Evolutionary conservation across 2,329 filamentous ascomycete species (phyloP), one percentile per base, ranked within the genome.

Genomic region (Magnaporthiopsis incrustans): DNA sequence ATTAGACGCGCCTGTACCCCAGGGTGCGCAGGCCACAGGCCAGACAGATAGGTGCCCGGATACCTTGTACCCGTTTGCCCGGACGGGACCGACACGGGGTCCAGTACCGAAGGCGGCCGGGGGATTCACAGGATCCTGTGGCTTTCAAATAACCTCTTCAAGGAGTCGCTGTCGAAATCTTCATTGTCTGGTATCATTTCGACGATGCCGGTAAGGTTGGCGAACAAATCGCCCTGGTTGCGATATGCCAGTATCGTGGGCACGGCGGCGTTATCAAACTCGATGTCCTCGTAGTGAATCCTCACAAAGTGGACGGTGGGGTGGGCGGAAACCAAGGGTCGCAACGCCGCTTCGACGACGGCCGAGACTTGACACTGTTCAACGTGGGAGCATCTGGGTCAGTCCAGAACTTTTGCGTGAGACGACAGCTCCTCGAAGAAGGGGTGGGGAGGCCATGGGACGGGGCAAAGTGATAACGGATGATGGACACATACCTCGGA

Each of bases 241-340:
- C 88, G 88, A 79, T 99, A 99, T 14, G 91, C 94, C 61, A 98
- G 81, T 53, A 98, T 81, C 4, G 95, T 92, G 0, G 95, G 95
- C 2, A 97, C 90, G 59, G 89, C 89, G 38, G 92, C 90, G 65
- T 90, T 86, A 74, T 97, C 92, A 81, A 98, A 97, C 74, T 98
- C 93, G 53, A 97, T 96, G 65, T 97, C 93, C 67, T 90, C 88
- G 73, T 92, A 91, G 76, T 96, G 89, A 60, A 98, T 85, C 78
- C 94, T 96, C 78, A 98, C 85, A 73, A 99, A 98, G 72, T 91
- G 91, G 44, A 90, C 85, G 12, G 86, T 84, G 27, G 85, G 82
- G 72, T 97, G 81, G 66, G 84, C 81, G 67, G 82, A 80, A 57
- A 96, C 92, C 33, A 98, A 82, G 1, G 89, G 89, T 63, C 82